These are phyloP conservation scores for Fusarium sp. DNA, from an alignment of 2,329 filamentous ascomycete genomes.

Conservation along the genomic window DNA sequence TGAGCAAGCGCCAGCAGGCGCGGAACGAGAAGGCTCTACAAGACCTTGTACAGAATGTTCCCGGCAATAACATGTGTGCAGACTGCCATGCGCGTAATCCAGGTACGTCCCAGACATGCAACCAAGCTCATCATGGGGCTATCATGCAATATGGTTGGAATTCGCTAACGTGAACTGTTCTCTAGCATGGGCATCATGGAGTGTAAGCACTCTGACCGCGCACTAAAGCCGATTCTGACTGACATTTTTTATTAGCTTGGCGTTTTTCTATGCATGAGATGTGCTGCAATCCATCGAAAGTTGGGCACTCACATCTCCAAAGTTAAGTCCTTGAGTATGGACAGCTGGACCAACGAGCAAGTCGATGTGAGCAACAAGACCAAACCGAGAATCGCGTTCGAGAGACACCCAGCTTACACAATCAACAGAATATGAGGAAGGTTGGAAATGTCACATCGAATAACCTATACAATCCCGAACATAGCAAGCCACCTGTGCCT, in stretches of 20 bases:
- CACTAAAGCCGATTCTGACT: constrained; percentile 28
- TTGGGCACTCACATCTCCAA: constrained; percentile 98
- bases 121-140: constrained; percentile 8
- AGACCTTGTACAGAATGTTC: constrained; percentile 83
- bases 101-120: constrained; percentile 67
- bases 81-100: constrained; percentile 94
- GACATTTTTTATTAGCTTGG: constrained; percentile 72
- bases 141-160: constrained; percentile 1
- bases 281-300: constrained; percentile 94
- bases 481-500: constrained; percentile 84
- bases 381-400: neutral
- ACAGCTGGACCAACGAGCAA: constrained; percentile 95
- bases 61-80: constrained; percentile 93
- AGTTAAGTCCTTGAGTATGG: constrained; percentile 98
- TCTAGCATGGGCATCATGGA: constrained; percentile 95
- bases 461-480: constrained; percentile 87
- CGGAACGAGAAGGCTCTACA: constrained; percentile 94
- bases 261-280: constrained; percentile 97
- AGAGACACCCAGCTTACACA: constrained; percentile 34
- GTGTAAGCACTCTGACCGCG: constrained; percentile 68
- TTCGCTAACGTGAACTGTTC: constrained; percentile 47
- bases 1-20: constrained; percentile 97
- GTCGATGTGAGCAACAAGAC: constrained; percentile 78
- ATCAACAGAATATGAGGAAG: constrained; percentile 86
- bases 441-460: constrained; percentile 90